Conservation (phyloP, 345 rosid species). For the Limnanthes douglasii region DNA sequence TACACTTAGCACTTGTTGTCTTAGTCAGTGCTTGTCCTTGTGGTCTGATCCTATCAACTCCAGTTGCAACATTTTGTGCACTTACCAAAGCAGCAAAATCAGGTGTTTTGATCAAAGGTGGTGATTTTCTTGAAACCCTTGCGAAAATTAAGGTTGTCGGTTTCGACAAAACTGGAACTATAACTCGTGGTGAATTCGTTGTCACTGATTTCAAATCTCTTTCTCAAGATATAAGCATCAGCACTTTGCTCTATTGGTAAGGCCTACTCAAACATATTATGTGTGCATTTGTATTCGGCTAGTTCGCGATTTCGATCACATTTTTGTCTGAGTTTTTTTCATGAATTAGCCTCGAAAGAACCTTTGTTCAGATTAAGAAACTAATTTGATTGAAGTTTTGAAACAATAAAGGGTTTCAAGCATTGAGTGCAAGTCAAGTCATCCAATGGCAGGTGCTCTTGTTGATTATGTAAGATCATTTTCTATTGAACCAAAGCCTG, state of each 20-base stretch:
- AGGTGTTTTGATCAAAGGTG: slow-evolving; percentile 84
- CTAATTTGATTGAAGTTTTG: no score
- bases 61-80: slow-evolving; percentile 84
- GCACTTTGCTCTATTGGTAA: slow-evolving; percentile 60
- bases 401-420: slow-evolving; percentile 97
- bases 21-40: slow-evolving; percentile 94
- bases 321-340: no score
- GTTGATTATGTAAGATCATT: slow-evolving; percentile 43
- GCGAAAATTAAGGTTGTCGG: slow-evolving; percentile 57
- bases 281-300: no score
- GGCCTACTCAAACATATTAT: background rate
- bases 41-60: slow-evolving; percentile 83
- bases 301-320: no score
- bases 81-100: slow-evolving; percentile 72
- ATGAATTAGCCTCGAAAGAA: no score
- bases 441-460: slow-evolving; percentile 80
- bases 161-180: slow-evolving; percentile 89
- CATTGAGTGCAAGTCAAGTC: slow-evolving; percentile 81
- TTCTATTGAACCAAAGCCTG: slow-evolving; percentile 63
- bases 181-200: slow-evolving; percentile 81
- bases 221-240: slow-evolving; percentile 16
- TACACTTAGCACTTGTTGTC: slow-evolving; percentile 69
- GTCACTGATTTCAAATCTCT: slow-evolving; percentile 48
- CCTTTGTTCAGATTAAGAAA: no score
- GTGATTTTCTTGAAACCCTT: slow-evolving; percentile 60